Evolutionary conservation across 306 rosid species (phyloP).

Genomic region (Fragaria nilgerrensis): DNA sequence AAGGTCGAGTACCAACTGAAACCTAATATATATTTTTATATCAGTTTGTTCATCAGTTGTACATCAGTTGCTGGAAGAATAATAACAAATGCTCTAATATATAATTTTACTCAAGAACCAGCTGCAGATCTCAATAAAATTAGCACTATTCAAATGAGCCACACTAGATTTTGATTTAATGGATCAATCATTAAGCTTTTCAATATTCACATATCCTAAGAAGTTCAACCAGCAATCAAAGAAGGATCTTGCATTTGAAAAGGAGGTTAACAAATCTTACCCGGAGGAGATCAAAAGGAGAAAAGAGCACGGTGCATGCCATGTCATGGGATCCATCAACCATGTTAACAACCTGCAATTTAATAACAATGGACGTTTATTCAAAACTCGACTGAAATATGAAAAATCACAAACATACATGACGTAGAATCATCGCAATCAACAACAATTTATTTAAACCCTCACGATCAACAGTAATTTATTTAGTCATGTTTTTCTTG

Average conservation of each 20-base stretch:
- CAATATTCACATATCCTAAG: not conserved
- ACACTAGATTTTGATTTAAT: not conserved
- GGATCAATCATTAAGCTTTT: not conserved
- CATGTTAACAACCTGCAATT: constrained; percentile 73
- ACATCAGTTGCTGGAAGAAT: not conserved
- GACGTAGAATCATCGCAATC: no score
- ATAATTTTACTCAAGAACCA: not conserved
- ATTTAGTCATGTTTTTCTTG: not conserved
- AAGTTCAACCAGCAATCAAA: not conserved
- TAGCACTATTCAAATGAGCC: not conserved
- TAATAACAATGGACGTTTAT: not conserved
- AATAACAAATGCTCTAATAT: not conserved
- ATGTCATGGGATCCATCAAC: constrained; percentile 57
- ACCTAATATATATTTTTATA: no score
- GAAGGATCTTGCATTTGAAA: not conserved
- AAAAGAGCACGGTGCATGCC: constrained; percentile 71
- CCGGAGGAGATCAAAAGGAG: constrained; percentile 66
- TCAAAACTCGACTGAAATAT: constrained; percentile 1
- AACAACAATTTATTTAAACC: not conserved
- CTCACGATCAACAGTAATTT: not conserved
- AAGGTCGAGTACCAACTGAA: not conserved
- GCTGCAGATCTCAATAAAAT: not conserved
- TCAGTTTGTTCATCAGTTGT: not conserved
- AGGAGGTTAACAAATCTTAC: constrained; percentile 37
- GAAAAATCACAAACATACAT: not conserved